Evolutionary conservation across 140 eudicot species (phyloP).

Genomic region (Erigeron philadelphicus): DNA sequence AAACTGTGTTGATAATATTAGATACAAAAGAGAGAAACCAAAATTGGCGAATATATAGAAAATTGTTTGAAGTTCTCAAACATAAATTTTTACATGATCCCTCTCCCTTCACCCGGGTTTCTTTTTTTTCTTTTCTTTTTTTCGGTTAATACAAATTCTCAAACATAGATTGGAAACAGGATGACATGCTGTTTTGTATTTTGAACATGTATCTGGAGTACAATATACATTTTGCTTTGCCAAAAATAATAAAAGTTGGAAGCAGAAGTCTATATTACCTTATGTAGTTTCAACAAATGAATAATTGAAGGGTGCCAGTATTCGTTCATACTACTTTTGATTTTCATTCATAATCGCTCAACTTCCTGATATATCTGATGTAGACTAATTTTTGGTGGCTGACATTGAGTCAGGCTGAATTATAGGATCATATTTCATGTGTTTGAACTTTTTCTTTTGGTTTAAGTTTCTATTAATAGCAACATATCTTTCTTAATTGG

Average conservation of each 20-base stretch:
- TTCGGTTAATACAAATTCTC: no score
- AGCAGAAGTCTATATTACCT: background rate
- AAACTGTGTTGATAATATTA: background rate
- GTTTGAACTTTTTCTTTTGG: background rate
- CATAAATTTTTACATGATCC: no score
- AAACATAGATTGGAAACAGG: no score
- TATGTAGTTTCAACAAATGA: background rate
- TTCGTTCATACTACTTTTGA: background rate
- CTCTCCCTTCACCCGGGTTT: no score
- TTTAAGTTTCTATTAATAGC: conserved; percentile 20
- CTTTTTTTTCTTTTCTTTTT: no score
- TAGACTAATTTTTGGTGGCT: conserved; percentile 21
- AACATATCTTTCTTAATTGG: background rate
- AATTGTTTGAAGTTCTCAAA: no score
- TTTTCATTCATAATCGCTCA: background rate
- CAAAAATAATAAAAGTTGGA: background rate
- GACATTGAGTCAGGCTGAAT: conserved; percentile 20
- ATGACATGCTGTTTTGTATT: no score
- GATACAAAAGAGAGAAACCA: background rate
- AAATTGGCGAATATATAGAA: background rate
- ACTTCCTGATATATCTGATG: conserved; percentile 1
- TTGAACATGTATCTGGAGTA: no score
- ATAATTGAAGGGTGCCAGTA: background rate
- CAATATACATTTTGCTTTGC: background rate
- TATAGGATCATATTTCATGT: conserved; percentile 21